Conservation (phyloP, 176 grass and related monocot species). For the Elymus sibiricus region DNA sequence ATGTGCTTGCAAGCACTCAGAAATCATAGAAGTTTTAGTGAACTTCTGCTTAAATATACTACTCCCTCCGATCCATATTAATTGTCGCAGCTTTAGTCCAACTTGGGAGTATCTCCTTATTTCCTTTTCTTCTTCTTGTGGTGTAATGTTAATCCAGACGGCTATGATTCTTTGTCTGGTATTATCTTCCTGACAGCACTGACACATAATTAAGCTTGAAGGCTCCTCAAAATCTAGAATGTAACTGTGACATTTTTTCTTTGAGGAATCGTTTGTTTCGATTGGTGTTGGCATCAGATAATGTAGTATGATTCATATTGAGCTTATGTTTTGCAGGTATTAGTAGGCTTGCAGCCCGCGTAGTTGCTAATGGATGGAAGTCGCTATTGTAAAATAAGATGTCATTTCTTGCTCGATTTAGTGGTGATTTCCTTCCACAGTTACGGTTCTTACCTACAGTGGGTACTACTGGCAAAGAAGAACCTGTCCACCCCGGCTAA, state of each 20-base stretch:
- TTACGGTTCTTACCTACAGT: background rate
- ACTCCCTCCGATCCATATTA: too few relatives aligned
- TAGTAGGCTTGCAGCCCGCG: background rate
- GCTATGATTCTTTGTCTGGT: background rate
- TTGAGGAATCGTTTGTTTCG: background rate
- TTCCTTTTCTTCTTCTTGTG: background rate
- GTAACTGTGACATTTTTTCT: background rate
- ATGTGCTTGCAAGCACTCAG: background rate
- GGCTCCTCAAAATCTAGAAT: background rate
- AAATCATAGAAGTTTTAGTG: background rate
- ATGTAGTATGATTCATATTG: background rate
- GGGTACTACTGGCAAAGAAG: background rate
- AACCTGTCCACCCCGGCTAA: background rate
- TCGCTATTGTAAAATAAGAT: background rate
- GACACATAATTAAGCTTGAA: background rate
- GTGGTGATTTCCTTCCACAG: background rate
- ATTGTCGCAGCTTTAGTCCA: too few relatives aligned
- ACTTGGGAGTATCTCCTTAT: too few relatives aligned
- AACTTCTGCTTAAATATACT: background rate
- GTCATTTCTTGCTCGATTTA: background rate
- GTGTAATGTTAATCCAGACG: background rate
- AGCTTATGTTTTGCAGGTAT: conserved; percentile 33
- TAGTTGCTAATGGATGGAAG: background rate
- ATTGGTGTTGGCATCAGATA: background rate
- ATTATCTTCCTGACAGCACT: background rate